A percentile compares a stretch with the other conserved stretches of the same genome.
These are phyloP conservation scores for Rhypophila decipiens DNA, from an alignment of 495 filamentous ascomycete genomes.

Conservation along the genomic window DNA sequence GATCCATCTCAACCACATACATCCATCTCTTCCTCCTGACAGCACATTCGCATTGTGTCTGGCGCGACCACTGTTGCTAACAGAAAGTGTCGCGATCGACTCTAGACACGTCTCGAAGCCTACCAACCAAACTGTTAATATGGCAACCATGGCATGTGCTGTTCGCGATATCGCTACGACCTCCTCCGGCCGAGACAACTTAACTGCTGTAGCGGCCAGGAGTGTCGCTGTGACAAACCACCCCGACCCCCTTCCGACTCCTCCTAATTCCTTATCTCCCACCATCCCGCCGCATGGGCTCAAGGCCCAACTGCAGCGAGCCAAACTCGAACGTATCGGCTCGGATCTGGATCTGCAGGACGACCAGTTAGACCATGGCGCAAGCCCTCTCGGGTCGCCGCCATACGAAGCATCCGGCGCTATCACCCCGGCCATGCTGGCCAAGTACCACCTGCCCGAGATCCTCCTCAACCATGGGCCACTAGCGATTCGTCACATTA, in stretches of 20 bases:
- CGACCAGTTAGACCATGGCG: slow-evolving; percentile 58
- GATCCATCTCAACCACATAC: slow-evolving; percentile 5
- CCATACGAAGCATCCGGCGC: slow-evolving; percentile 66
- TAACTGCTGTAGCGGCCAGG: slow-evolving; percentile 54
- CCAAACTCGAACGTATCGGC: slow-evolving; percentile 63
- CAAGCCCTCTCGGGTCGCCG: slow-evolving; percentile 33
- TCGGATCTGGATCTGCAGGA: slow-evolving; percentile 85
- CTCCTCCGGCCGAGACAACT: slow-evolving; percentile 51
- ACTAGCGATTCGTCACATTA: slow-evolving; percentile 88
- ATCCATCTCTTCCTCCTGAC: too few species aligned
- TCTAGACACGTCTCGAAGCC: slow-evolving; percentile 44
- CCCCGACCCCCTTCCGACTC: slow-evolving; percentile 76
- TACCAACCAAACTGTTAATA: slow-evolving; percentile 35
- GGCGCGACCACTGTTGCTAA: slow-evolving; percentile 2
- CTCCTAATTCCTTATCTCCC: slow-evolving; percentile 94
- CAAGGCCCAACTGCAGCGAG: slow-evolving; percentile 53
- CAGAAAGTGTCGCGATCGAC: slow-evolving; percentile 20
- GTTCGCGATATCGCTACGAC: slow-evolving; percentile 65
- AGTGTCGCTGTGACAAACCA: slow-evolving; percentile 49
- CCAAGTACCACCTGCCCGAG: slow-evolving; percentile 84
- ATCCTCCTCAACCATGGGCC: slow-evolving; percentile 87
- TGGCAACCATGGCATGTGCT: slow-evolving; percentile 57
- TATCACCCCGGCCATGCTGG: slow-evolving; percentile 81
- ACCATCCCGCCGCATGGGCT: slow-evolving; percentile 76
- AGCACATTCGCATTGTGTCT: slow-evolving; percentile 20